Conservation (phyloP, 352 stramenopile genomes). For the Phytophthora fragariaefolia region DNA sequence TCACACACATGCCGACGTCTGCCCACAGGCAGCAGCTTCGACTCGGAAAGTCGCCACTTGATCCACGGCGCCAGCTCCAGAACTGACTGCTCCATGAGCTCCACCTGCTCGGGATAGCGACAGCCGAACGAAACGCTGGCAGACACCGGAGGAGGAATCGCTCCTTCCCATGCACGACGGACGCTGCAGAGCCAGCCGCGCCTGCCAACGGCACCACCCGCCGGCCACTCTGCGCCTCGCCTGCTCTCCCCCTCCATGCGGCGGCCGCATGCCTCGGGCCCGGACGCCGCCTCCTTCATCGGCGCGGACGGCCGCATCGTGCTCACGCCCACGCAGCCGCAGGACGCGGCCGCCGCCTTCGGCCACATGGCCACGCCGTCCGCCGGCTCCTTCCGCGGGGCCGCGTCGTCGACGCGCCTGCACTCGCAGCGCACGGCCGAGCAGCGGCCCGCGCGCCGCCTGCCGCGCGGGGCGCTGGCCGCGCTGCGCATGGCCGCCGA, state of each 20-base stretch:
- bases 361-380: conserved; percentile 48
- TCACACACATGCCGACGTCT: no score
- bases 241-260: conserved; percentile 29
- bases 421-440: conserved; percentile 15
- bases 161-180: conserved; percentile 16
- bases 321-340: conserved; percentile 39
- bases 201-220: background rate
- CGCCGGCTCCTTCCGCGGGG: conserved; percentile 17
- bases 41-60: no score
- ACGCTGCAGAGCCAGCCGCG: conserved; percentile 11
- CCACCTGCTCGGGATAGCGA: no score
- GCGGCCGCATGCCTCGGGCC: conserved; percentile 16
- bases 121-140: no score
- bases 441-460: conserved; percentile 11
- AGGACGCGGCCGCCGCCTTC: conserved; percentile 32
- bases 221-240: conserved; percentile 9
- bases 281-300: conserved; percentile 23
- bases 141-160: no score
- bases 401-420: conserved; percentile 17
- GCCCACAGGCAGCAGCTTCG: no score
- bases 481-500: conserved; percentile 33
- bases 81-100: no score
- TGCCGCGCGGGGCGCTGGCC: conserved; percentile 33
- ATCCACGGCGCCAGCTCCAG: no score
- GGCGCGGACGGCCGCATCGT: conserved; percentile 47